Base-by-base conservation (phyloP, 768 basidiomycete genomes). In the Leccinellum albellum region DNA sequence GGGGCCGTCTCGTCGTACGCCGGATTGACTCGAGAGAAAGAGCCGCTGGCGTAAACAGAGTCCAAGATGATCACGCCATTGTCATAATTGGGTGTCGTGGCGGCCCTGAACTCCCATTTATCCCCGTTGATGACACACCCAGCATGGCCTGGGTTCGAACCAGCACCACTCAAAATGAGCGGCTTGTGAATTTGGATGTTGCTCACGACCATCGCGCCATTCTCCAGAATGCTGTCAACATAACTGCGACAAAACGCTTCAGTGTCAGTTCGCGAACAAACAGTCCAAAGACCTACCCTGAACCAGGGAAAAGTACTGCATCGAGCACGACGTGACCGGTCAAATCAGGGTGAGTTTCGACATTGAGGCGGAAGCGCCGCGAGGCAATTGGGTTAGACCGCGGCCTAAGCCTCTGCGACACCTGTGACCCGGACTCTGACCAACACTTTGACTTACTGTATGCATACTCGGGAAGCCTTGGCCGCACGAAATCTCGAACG, bases 261-360 rank as follows among this genome's bases (percentile, higher is more conserved):
- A 61, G 44, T 3, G 7, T 26, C 6, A 35, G 50, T 35, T 15
- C 5, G 35, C 42, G 21, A 33, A 50, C 20, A 56, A 33, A 24
- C 6, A 10, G 28, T 53, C 72, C 69, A 2, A 76, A 40, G 20
- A 40, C 60, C 50, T 64, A 80, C 20, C 77, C 79, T 17, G 78
- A 72, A 14, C 77, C 78, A 24, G 44, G 78, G 74, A 79, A 75
- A 24, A 80, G 78, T 0, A 77, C 70, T 21, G 79, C 77, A 1
- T 75, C 75, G 26, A 73, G 71, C 37, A 81, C 76, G 17, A 79
- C 61, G 61, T 81, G 80, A 32, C 79, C 72, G 0, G 76, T 74
- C 9, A 81, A 62, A 23, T 70, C 70, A 0, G 80, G 67, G 44
- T 72, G 72, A 32, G 62, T 57, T 26, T 71, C 66, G 8, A 57